Evolutionary conservation across 345 rosid species (phyloP).

Genomic region (Salix udensis): DNA sequence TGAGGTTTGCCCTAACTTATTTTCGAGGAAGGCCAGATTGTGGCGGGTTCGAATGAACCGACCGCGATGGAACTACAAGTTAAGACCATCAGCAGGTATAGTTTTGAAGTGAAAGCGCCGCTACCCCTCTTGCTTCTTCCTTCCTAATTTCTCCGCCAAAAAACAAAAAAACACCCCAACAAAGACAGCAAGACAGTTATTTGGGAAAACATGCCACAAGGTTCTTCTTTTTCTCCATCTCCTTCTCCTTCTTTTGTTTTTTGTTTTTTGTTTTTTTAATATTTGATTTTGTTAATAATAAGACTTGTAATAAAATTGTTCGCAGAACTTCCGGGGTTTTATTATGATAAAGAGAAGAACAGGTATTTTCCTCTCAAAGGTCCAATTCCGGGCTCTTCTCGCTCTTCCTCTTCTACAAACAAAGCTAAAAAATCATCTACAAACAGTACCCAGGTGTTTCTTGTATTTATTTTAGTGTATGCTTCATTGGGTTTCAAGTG

Average conservation of each 20-base stretch:
- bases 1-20: neutral
- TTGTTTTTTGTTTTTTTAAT: neutral
- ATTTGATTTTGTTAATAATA: neutral
- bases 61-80: neutral
- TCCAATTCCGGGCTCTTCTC: constrained; percentile 63
- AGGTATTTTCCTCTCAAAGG: constrained; percentile 78
- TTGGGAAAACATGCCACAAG: constrained; percentile 15
- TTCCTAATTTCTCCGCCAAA: neutral
- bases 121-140: neutral
- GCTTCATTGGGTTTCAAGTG: neutral
- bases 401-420: constrained; percentile 28
- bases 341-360: constrained; percentile 83
- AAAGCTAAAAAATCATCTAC: constrained; percentile 23
- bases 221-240: neutral
- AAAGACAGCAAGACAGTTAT: neutral
- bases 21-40: neutral
- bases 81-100: neutral
- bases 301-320: neutral
- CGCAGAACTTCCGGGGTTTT: constrained; percentile 84
- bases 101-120: neutral
- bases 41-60: neutral
- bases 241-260: neutral
- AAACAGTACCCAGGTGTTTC: constrained; percentile 28
- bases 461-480: neutral
- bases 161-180: neutral